Percentiles rank a stretch among this genome's conserved stretches.
Conservation (phyloP, 2,329 filamentous ascomycete genomes). For the Chaetomium olivaceum region DNA sequence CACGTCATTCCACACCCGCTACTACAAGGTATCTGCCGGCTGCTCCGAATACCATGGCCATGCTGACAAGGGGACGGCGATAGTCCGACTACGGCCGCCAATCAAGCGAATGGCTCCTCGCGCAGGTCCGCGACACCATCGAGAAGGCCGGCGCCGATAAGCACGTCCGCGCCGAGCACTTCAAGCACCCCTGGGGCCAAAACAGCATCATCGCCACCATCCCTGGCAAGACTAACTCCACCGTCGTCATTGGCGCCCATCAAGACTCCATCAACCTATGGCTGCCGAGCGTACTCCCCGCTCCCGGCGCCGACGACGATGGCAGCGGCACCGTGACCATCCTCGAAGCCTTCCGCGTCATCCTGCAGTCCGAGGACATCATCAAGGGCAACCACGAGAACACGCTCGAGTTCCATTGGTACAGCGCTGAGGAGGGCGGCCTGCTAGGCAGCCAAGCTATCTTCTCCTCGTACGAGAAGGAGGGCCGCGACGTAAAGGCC, state of each 20-base stretch:
- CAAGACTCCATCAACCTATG: constrained; percentile 96
- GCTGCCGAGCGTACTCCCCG: constrained; percentile 77
- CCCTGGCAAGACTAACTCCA: constrained; percentile 80
- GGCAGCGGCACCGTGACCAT: constrained; percentile 93
- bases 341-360: constrained; percentile 81
- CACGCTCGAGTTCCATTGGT: constrained; percentile 96
- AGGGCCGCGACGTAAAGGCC: constrained; percentile 76
- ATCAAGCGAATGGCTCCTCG: constrained; percentile 84
- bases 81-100: constrained; percentile 73
- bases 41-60: no score
- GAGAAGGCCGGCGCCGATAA: constrained; percentile 68
- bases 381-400: constrained; percentile 72
- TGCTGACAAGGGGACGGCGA: background rate
- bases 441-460: constrained; percentile 86
- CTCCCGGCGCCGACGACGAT: constrained; percentile 94
- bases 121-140: constrained; percentile 72
- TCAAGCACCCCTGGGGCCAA: constrained; percentile 84
- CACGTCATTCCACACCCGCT: constrained; percentile 77
- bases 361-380: constrained; percentile 72
- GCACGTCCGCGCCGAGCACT: constrained; percentile 68
- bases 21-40: constrained; percentile 56
- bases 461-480: constrained; percentile 76
- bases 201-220: constrained; percentile 89
- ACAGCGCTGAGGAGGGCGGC: constrained; percentile 86
- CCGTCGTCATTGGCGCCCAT: constrained; percentile 85